phyloP scores from a whole-genome alignment of 164 flowering plant genomes.

The Berberis vulgaris region DNA sequence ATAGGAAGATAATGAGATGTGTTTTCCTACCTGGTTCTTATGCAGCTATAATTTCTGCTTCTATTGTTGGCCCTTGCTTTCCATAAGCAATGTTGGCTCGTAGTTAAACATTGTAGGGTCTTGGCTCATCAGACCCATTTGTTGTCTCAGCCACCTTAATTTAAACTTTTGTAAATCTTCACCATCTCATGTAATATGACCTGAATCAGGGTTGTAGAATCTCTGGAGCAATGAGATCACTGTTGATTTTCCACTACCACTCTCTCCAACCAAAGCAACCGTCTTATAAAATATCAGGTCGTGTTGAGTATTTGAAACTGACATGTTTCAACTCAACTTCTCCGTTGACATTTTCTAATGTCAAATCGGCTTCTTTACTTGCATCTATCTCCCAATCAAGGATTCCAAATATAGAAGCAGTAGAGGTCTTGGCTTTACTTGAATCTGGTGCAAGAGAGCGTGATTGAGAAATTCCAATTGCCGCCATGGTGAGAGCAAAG shows the following conservation, averaged over 20 bases:
- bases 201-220: constrained; percentile 45
- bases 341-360: not conserved
- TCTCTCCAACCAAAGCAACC: constrained; percentile 34
- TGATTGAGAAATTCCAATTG: not conserved
- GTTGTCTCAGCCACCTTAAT: constrained; percentile 19
- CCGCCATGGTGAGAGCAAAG: not conserved
- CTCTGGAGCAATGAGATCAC: constrained; percentile 40
- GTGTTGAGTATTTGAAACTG: not conserved
- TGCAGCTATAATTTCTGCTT: not conserved
- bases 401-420: not conserved
- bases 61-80: not conserved
- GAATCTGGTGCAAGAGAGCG: not conserved
- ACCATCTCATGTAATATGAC: constrained; percentile 38
- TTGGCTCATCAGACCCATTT: not conserved
- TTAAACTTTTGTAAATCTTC: constrained; percentile 22
- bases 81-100: not conserved
- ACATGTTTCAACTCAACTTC: not conserved
- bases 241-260: constrained; percentile 57
- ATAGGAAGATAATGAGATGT: no score
- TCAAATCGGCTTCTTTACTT: not conserved
- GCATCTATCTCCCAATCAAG: not conserved
- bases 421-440: not conserved
- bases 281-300: constrained; percentile 8
- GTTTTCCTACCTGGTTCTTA: not conserved
- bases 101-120: not conserved